phyloP scores from a whole-genome alignment of 495 filamentous ascomycete genomes.

The Tetracladium marchalianum region DNA sequence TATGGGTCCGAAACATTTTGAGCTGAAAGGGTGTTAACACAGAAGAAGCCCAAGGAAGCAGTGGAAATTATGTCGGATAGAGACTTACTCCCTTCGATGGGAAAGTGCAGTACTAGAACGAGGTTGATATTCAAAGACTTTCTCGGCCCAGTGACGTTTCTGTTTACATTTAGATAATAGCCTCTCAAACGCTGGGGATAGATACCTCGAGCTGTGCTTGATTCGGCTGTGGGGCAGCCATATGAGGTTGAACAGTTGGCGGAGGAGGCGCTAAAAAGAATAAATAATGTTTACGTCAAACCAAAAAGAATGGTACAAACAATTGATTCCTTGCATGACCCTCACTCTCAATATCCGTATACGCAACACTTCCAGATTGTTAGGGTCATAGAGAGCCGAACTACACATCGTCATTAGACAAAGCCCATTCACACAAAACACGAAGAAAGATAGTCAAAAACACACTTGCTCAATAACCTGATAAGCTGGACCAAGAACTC shows the following conservation, averaged over 20 bases:
- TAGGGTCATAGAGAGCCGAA: slow-evolving; percentile 41
- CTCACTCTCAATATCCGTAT: slow-evolving; percentile 35
- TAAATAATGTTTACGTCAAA: slow-evolving; percentile 10
- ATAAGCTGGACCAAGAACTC: slow-evolving; percentile 37
- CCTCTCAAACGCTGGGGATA: not conserved
- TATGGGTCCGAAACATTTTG: slow-evolving; percentile 30
- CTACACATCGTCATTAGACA: slow-evolving; percentile 21
- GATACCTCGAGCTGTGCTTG: slow-evolving; percentile 11
- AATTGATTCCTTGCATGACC: slow-evolving; percentile 8
- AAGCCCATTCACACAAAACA: slow-evolving; percentile 4
- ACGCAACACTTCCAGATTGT: slow-evolving; percentile 36
- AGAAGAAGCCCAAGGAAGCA: slow-evolving; percentile 16
- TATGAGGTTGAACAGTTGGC: slow-evolving; percentile 7
- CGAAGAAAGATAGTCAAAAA: not conserved
- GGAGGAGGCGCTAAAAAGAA: slow-evolving; percentile 12
- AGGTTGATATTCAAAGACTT: slow-evolving; percentile 43
- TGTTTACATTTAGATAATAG: slow-evolving; percentile 6
- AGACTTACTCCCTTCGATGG: slow-evolving; percentile 27
- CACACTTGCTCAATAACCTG: slow-evolving; percentile 29
- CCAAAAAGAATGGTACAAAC: not conserved
- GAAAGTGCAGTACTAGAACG: slow-evolving; percentile 39
- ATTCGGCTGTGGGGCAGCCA: slow-evolving; percentile 1
- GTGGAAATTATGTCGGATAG: not conserved
- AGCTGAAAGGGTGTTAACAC: slow-evolving; percentile 14
- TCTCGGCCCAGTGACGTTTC: slow-evolving; percentile 40